Evolutionary conservation across 2,329 filamentous ascomycete species (phyloP), one percentile per base, ranked within the genome.

Genomic region (Beauveria australis): DNA sequence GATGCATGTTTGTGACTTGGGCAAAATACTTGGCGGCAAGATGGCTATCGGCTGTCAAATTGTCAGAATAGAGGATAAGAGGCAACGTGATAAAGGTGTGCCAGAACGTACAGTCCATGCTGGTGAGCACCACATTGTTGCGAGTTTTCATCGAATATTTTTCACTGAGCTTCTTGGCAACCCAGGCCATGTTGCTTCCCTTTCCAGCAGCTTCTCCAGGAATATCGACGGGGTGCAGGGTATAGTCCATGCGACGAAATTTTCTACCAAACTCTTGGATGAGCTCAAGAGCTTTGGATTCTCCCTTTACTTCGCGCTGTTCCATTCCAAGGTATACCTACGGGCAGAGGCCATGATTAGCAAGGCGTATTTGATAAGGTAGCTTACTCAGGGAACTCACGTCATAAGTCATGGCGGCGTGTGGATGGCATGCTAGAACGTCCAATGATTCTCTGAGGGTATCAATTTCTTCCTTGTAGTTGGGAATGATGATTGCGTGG

Each of bases 241-340:
- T 89, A 69, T 83, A 86, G 66, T 84, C 82, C 66, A 91, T 86
- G 62, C 80, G 81, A 47, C 83, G 82, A 69, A 91, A 90, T 61
- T 80, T 83, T 67, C 83, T 83, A 64, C 80, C 74, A 66, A 88
- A 89, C 62, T 82, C 80, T 52, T 82, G 78, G n/a, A 86, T 79
- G 18, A 90, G 76, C 9, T 76, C 77, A 62, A 79, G 75, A 12
- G 87, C 87, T 72, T 89, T 90, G 53, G 79, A 72, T 62, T 83
- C 80, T 12, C 79, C 82, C 52, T 82, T 79, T 54, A 75, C 74
- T 69, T 91, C 88, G 61, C 87, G 84, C 66, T 86, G 76, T 69
- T 90, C 88, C 87, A 90, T 90, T 24, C 83, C 88, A 33, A 91
- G 78, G 68, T 86, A 89, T 58, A 91, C 76, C 87, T 90, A 24